phyloP scores from a whole-genome alignment of 305 asterid genomes.

The Stenogyne calaminthoides region DNA sequence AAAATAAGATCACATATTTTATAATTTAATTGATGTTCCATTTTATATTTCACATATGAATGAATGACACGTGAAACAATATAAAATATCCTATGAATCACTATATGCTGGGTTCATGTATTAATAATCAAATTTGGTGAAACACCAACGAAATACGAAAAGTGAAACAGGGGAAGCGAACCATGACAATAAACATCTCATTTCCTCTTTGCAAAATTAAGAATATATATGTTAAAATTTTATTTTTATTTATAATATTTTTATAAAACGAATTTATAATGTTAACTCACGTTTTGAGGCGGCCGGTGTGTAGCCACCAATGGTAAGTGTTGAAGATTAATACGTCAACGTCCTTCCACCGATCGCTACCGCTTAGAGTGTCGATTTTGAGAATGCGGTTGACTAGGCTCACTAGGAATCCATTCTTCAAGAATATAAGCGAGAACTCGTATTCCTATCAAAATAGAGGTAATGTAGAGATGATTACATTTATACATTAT shows the following conservation, averaged over 20 bases:
- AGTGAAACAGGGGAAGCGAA: too few relatives aligned
- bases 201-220: background rate
- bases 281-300: slow-evolving; percentile 40
- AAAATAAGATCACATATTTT: too few relatives aligned
- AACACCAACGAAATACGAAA: too few relatives aligned
- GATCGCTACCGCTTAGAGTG: slow-evolving; percentile 40
- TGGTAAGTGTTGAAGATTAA: slow-evolving; percentile 78
- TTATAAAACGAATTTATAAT: too few relatives aligned
- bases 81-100: too few relatives aligned
- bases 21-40: too few relatives aligned
- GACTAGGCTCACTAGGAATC: slow-evolving; percentile 58
- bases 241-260: too few relatives aligned
- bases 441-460: slow-evolving; percentile 51
- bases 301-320: slow-evolving; percentile 82
- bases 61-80: too few relatives aligned
- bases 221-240: too few relatives aligned
- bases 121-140: too few relatives aligned
- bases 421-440: slow-evolving; percentile 55
- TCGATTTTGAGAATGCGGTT: slow-evolving; percentile 62
- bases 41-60: too few relatives aligned
- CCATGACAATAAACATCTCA: slow-evolving; percentile 8
- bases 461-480: background rate
- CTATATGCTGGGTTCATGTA: too few relatives aligned
- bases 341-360: slow-evolving; percentile 53
- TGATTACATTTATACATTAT: background rate